Conservation (phyloP, 1,139 yeast genomes). For the Zhuliangozyma blackwelliae region DNA sequence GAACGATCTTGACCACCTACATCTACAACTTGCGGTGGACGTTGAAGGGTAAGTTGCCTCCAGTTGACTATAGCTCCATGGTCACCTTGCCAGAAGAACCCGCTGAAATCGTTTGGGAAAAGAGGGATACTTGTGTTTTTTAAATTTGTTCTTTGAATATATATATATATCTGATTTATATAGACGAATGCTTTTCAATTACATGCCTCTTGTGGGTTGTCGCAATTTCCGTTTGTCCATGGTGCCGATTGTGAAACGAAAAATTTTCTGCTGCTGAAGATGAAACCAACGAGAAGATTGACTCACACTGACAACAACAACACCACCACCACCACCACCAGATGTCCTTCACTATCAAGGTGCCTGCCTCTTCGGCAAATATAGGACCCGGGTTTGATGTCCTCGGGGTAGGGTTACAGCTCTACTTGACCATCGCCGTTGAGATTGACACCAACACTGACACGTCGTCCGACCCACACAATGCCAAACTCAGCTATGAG, state of each 20-base stretch:
- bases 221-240: too few relatives aligned
- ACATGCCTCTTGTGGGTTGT: too few relatives aligned
- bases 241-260: too few relatives aligned
- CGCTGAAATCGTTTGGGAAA: constrained; percentile 74
- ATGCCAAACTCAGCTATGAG: constrained; percentile 67
- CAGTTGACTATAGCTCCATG: constrained; percentile 86
- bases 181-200: too few relatives aligned
- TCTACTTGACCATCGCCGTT: constrained; percentile 69
- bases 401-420: constrained; percentile 79
- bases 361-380: constrained; percentile 97
- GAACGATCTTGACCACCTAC: constrained; percentile 73
- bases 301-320: too few relatives aligned
- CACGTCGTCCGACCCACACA: constrained; percentile 57
- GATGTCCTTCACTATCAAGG: constrained; percentile 50
- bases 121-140: constrained; percentile 40
- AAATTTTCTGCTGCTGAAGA: too few relatives aligned
- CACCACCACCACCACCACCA: constrained; percentile 24
- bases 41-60: constrained; percentile 60
- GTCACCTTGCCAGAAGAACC: constrained; percentile 85
- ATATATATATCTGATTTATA: too few relatives aligned
- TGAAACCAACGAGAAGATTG: too few relatives aligned
- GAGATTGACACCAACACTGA: constrained; percentile 51
- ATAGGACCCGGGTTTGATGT: constrained; percentile 99
- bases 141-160: constrained; percentile 6
- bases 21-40: constrained; percentile 79